Evolutionary conservation across 345 rosid genomes (phyloP).

Genomic region (Odontarrhena argentea): DNA sequence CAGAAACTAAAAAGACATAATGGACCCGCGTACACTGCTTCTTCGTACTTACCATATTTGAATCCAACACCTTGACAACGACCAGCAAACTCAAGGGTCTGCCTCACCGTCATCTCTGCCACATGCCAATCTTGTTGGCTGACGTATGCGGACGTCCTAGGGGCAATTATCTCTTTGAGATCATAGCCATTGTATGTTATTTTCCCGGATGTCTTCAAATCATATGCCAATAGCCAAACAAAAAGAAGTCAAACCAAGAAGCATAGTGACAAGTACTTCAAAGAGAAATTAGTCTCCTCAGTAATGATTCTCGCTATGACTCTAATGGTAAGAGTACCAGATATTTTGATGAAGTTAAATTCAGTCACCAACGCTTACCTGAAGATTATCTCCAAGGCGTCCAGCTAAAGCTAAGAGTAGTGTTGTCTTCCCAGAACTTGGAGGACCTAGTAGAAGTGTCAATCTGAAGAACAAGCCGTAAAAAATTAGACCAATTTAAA

Average conservation of each 20-base stretch:
- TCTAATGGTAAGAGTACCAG: not conserved
- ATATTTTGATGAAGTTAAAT: not conserved
- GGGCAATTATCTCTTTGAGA: constrained; percentile 80
- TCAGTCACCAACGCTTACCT: constrained; percentile 47
- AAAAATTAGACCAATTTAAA: constrained; percentile 12
- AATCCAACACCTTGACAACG: constrained; percentile 95
- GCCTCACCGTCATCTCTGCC: constrained; percentile 95
- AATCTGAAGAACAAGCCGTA: constrained; percentile 49
- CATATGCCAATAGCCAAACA: constrained; percentile 17
- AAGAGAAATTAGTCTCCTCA: not conserved
- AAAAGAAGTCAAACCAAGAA: constrained; percentile 25
- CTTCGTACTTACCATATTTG: constrained; percentile 72
- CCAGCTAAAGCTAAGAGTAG: constrained; percentile 92
- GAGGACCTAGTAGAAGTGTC: constrained; percentile 95
- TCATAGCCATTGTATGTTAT: constrained; percentile 82
- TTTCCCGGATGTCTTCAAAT: constrained; percentile 69
- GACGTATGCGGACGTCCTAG: constrained; percentile 88
- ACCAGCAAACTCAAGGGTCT: constrained; percentile 88
- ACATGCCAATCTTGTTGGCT: constrained; percentile 95
- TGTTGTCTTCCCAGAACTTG: constrained; percentile 97
- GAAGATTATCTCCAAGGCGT: constrained; percentile 68
- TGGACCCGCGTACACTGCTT: constrained; percentile 16
- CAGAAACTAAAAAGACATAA: constrained; percentile 9
- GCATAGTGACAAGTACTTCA: not conserved
- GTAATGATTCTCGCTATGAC: not conserved